A percentile compares a stretch with the other conserved stretches of the same genome.
Evolutionary conservation across 371 early-diverging fungal species (phyloP).

Genomic region (Gilbertella persicaria): DNA sequence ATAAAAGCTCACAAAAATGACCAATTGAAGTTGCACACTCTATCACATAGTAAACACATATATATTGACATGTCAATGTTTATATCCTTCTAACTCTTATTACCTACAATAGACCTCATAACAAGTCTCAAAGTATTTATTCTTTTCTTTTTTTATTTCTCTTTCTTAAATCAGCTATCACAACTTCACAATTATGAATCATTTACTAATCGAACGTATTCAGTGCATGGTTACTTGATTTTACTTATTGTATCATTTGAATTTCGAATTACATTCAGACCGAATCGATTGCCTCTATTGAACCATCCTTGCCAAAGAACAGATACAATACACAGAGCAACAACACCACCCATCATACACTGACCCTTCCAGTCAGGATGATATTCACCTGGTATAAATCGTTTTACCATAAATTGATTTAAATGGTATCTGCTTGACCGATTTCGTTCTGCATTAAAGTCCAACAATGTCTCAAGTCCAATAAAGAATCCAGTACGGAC

Average conservation of each 20-base stretch:
- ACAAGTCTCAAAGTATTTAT: too few species aligned
- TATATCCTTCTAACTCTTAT: too few species aligned
- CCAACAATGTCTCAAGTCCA: constrained; percentile 11
- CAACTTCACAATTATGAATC: too few species aligned
- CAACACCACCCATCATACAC: constrained; percentile 25
- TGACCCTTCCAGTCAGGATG: constrained; percentile 15
- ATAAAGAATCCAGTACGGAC: constrained; percentile 21
- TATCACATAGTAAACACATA: too few species aligned
- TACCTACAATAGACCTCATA: too few species aligned
- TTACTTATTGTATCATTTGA: constrained; percentile 14
- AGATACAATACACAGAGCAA: constrained; percentile 22
- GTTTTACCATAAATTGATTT: neutral
- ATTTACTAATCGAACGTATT: too few species aligned
- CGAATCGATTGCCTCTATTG: constrained; percentile 35
- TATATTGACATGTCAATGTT: too few species aligned
- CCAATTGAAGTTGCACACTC: too few species aligned
- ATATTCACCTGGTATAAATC: constrained; percentile 10
- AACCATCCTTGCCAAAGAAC: constrained; percentile 13
- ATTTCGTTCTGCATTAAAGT: constrained; percentile 15
- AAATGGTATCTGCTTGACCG: neutral
- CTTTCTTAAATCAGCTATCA: too few species aligned
- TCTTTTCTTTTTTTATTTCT: too few species aligned
- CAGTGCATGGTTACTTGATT: neutral
- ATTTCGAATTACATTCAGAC: constrained; percentile 18
- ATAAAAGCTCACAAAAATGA: too few species aligned